phyloP scores from a whole-genome alignment of 2,329 filamentous ascomycete genomes.

The Leptoxyphium fumago region DNA sequence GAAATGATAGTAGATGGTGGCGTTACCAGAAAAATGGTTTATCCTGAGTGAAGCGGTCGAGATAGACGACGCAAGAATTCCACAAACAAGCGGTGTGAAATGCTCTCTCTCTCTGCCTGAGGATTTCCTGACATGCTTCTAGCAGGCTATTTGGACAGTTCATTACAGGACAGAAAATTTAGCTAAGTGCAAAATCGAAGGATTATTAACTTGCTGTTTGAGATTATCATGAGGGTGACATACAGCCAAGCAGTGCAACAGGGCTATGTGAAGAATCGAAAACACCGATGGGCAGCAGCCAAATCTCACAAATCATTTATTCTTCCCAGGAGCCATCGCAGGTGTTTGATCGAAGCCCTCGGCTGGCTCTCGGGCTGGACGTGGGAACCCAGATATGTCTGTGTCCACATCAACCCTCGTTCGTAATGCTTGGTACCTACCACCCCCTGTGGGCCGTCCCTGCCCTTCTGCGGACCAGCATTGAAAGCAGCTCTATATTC shows the following conservation, averaged over 20 bases:
- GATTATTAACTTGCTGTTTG: no score
- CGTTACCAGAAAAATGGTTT: conserved; percentile 33
- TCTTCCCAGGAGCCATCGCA: conserved; percentile 6
- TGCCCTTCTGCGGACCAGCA: conserved; percentile 3
- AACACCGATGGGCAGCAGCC: not conserved
- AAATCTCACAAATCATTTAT: conserved; percentile 2
- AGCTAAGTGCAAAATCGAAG: no score
- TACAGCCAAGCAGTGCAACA: no score
- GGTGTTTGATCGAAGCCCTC: conserved; percentile 3
- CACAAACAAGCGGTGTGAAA: no score
- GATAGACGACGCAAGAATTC: no score
- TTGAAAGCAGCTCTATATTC: not conserved
- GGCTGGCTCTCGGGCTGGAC: conserved; percentile 8
- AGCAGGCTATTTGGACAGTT: no score
- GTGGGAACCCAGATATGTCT: conserved; percentile 4
- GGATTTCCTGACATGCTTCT: no score
- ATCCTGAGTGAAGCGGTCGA: conserved; percentile 16
- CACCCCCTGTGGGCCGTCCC: conserved; percentile 13
- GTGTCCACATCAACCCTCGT: conserved; percentile 4
- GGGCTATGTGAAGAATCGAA: no score
- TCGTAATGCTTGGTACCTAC: conserved; percentile 6
- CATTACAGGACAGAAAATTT: no score
- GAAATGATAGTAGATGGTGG: conserved; percentile 34
- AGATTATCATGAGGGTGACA: no score
- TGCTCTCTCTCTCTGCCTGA: no score